Evolutionary conservation across 768 basidiomycete genomes (phyloP), one percentile per base, ranked within the genome.

Genomic region (Hemileccinum rubropunctum): DNA sequence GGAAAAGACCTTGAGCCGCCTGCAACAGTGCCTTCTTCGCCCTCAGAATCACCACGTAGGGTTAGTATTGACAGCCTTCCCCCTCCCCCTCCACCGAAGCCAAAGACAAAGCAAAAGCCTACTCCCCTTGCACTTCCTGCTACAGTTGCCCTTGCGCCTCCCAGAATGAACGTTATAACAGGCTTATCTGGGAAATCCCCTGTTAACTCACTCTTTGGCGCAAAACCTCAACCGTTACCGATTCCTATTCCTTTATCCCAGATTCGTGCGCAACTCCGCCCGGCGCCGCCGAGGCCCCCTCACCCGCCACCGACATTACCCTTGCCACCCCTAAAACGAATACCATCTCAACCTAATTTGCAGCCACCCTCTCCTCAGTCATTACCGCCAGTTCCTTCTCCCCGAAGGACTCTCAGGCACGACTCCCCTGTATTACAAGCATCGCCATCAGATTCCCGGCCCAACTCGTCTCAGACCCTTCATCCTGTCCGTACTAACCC

Each of bases 191-290:
- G 56, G 20, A 64, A 10, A 42, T 58, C 64, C 0, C 64, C 62
- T 2, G 53, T 66, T 39, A 59, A 59, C 27, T 13, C 59, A 7
- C 56, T 66, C 23, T 53, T 65, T n/a, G 48, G 56, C n/a, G 37
- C 41, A 28, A 59, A 57, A 42, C 64, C 64, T 0, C 62, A 56
- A 21, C 64, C 64, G 18, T 26, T 65, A 33, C 64, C 64, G 0
- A 51, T 65, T 2, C 64, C 64, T 13, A 65, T 65, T 27, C 49
- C 64, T 42, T 58, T 26, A 9, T 59, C 62, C 14, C 64, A 66
- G 47, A 65, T 65, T 23, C 60, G 62, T 35, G 45, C 64, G 12
- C 64, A 65, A 41, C 62, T 65, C 48, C 64, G 64, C 26, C 64
- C 64, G 5, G 49, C 62, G 17, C 65, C 65, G 34, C 56, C 57